Evolutionary conservation across 192 early-diverging fungal species (phyloP), one percentile per base, ranked within the genome.

Genomic region (Chytriomyces hyalinus): DNA sequence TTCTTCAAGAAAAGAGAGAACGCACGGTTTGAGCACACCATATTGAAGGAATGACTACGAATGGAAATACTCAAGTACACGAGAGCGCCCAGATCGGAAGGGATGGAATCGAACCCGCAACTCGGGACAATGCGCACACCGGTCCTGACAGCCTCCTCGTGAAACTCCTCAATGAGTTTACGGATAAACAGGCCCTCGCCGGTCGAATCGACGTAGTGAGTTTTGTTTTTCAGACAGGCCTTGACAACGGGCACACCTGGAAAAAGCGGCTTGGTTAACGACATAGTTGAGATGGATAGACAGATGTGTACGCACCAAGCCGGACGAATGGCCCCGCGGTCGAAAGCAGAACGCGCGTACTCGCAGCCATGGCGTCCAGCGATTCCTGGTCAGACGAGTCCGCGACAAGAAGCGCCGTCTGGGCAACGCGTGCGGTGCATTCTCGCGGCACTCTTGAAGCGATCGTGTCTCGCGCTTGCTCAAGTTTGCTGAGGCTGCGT

Each of bases 31-130:
- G 36, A 36, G 36, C 36, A 36, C 36, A 36, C 36, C 36, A 36
- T 36, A 2, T 78, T 8, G 75, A 77, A 69, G 84, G 82, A 65
- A 84, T 66, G 44, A 79, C 75, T 5, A 80, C 82, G 44, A 84
- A 47, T 93, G 95, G 89, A 59, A 90, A 36, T 36, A 36, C 36
- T 36, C 36, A 36, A 36, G 36, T 36, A 36, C 15, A 57, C 15
- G 53, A 57, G 87, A 36, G 90, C 87, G 26, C 94, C 93, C 15
- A 97, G 80, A 75, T 97, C 95, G 20, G 92, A 93, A 0, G 95
- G 95, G 4, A 97, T 89, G 43, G 93, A 94, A 77, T 97, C 96
- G 79, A 96, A 97, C 3, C 95, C 96, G 76, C 93, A 95, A 36
- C 87, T 72, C 28, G 94, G 90, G 6, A 94, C 90, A 64, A 97